These are phyloP conservation scores for Tetradesmus obliquus DNA, from an alignment of 139 green algal species.

Conservation along the genomic window DNA sequence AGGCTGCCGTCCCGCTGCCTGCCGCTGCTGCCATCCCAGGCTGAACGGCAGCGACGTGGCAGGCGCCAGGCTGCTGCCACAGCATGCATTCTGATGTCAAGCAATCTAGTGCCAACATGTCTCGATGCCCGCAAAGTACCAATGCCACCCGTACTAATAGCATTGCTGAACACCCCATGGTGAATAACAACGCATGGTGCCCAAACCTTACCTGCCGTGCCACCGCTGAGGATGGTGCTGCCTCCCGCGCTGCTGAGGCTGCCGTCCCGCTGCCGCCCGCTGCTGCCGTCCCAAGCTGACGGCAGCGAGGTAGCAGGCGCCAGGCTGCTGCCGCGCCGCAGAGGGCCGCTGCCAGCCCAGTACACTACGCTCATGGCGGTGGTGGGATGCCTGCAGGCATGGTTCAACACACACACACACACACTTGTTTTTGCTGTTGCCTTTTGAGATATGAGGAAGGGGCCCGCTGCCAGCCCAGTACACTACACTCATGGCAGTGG, in stretches of 20 bases:
- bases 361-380: conserved; percentile 11
- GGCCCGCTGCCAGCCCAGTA: not conserved
- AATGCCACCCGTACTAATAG: too few species aligned
- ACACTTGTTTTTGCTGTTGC: too few species aligned
- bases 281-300: not conserved
- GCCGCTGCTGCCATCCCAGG: not conserved
- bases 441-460: not conserved
- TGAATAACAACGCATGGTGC: too few species aligned
- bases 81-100: too few species aligned
- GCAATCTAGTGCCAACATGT: too few species aligned
- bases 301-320: not conserved
- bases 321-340: not conserved
- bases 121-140: too few species aligned
- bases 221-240: not conserved
- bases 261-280: too few species aligned
- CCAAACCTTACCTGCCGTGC: not conserved
- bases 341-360: not conserved
- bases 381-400: too few species aligned
- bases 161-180: too few species aligned
- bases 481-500: conserved; percentile 1
- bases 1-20: too few species aligned
- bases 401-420: too few species aligned
- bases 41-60: not conserved
- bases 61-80: not conserved
- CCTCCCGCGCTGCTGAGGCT: too few species aligned